These are phyloP conservation scores for Fonsecaea pugnacius DNA, from an alignment of 2,329 filamentous ascomycete species.

Conservation along the genomic window DNA sequence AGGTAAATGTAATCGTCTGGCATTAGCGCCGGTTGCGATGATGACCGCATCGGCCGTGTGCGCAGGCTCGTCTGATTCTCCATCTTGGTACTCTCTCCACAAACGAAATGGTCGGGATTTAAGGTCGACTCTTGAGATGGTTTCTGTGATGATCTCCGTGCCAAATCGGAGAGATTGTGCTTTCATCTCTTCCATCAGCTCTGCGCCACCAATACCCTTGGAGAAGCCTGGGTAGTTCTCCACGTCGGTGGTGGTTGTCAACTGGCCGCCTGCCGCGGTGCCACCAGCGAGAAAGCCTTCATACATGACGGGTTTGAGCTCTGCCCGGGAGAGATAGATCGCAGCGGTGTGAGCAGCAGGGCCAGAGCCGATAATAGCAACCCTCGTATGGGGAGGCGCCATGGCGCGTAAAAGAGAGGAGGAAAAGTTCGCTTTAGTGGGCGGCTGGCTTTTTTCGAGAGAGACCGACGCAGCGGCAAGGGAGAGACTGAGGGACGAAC, in stretches of 20 bases:
- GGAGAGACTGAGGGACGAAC: slow-evolving; percentile 73
- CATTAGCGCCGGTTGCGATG: slow-evolving; percentile 93
- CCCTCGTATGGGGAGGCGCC: slow-evolving; percentile 48
- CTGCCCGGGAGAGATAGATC: slow-evolving; percentile 91
- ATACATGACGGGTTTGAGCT: slow-evolving; percentile 92
- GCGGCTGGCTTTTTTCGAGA: slow-evolving; percentile 60
- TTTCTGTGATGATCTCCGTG: slow-evolving; percentile 91
- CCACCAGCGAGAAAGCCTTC: slow-evolving; percentile 98
- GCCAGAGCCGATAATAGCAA: slow-evolving; percentile 78
- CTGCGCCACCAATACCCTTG: slow-evolving; percentile 80
- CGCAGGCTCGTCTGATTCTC: slow-evolving; percentile 66
- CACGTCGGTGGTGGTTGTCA: slow-evolving; percentile 97
- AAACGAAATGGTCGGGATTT: slow-evolving; percentile 85
- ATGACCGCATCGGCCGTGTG: slow-evolving; percentile 92
- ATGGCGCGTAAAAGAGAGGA: slow-evolving; percentile 72
- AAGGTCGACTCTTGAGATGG: slow-evolving; percentile 85
- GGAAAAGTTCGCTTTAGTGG: slow-evolving; percentile 38
- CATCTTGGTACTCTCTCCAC: slow-evolving; percentile 85
- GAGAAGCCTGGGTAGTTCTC: slow-evolving; percentile 98
- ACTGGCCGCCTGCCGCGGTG: slow-evolving; percentile 91
- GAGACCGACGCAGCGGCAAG: slow-evolving; percentile 70
- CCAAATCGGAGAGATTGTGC: slow-evolving; percentile 89
- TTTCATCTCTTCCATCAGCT: slow-evolving; percentile 96
- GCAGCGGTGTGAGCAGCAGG: slow-evolving; percentile 97
- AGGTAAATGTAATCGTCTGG: slow-evolving; percentile 76